Percentiles rank a stretch among this genome's conserved stretches.
These are phyloP conservation scores for Linum lewisii DNA, from an alignment of 345 rosid genomes.

Conservation along the genomic window DNA sequence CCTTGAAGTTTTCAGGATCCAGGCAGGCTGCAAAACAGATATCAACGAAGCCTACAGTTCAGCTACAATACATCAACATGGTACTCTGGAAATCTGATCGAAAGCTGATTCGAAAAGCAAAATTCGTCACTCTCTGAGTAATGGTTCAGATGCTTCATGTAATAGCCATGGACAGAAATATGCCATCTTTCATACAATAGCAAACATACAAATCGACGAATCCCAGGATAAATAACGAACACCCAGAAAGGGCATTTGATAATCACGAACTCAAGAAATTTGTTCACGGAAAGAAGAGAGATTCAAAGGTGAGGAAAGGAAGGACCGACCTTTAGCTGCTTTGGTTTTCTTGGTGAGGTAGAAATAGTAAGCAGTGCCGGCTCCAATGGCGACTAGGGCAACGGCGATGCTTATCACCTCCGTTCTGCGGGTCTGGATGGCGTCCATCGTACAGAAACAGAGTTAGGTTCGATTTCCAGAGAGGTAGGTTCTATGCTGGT, in stretches of 20 bases:
- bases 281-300: not conserved
- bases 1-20: slow-evolving; percentile 37
- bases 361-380: slow-evolving; percentile 52
- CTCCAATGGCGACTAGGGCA: slow-evolving; percentile 44
- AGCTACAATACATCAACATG: no score
- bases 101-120: no score
- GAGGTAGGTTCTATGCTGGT: no score
- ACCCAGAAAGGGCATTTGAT: not conserved
- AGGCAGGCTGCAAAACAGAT: slow-evolving; percentile 25
- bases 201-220: not conserved
- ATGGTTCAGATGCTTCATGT: not conserved
- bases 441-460: slow-evolving; percentile 18
- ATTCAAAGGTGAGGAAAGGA: not conserved
- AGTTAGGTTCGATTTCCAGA: no score
- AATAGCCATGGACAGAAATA: not conserved
- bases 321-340: slow-evolving; percentile 31
- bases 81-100: no score
- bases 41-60: not conserved
- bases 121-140: not conserved
- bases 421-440: slow-evolving; percentile 28
- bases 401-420: slow-evolving; percentile 44
- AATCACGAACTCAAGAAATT: not conserved
- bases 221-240: no score
- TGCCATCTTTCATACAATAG: not conserved
- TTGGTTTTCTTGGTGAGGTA: slow-evolving; percentile 22